These are phyloP conservation scores for Lentinula aciculospora DNA, from an alignment of 768 basidiomycete genomes.

Conservation along the genomic window DNA sequence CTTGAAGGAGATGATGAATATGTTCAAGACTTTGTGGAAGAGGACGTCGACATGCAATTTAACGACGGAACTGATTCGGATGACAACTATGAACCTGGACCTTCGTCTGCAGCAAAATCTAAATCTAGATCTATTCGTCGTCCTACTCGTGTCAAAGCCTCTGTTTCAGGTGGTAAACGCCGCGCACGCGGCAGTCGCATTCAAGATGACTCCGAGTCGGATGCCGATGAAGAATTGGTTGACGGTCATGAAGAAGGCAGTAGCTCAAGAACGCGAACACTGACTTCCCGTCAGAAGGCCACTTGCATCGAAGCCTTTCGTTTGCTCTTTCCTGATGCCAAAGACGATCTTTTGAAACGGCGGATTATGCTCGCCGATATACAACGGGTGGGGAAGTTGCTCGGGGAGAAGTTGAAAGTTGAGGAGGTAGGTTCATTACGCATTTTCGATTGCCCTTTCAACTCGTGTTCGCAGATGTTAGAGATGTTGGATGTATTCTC, in stretches of 20 bases:
- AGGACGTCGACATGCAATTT: background rate
- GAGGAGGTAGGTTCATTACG: conserved; percentile 57
- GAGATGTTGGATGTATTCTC: conserved; percentile 83
- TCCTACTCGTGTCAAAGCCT: background rate
- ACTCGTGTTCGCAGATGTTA: conserved; percentile 42
- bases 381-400: conserved; percentile 47
- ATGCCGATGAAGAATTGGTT: background rate
- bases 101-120: conserved; percentile 2
- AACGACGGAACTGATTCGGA: conserved; percentile 16
- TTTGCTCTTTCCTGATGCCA: conserved; percentile 64
- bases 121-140: background rate
- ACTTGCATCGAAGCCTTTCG: conserved; percentile 56
- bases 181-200: background rate
- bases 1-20: background rate
- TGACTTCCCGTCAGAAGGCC: conserved; percentile 49
- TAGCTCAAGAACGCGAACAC: conserved; percentile 2
- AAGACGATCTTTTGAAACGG: conserved; percentile 41
- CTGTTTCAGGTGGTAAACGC: background rate
- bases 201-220: background rate
- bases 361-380: conserved; percentile 66
- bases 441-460: conserved; percentile 1
- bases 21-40: background rate
- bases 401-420: conserved; percentile 67
- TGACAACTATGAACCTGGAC: conserved; percentile 21
- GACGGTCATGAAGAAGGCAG: conserved; percentile 1